These are phyloP conservation scores for Aspergillus sp. DNA, from an alignment of 2,329 filamentous ascomycete genomes.

Conservation along the genomic window DNA sequence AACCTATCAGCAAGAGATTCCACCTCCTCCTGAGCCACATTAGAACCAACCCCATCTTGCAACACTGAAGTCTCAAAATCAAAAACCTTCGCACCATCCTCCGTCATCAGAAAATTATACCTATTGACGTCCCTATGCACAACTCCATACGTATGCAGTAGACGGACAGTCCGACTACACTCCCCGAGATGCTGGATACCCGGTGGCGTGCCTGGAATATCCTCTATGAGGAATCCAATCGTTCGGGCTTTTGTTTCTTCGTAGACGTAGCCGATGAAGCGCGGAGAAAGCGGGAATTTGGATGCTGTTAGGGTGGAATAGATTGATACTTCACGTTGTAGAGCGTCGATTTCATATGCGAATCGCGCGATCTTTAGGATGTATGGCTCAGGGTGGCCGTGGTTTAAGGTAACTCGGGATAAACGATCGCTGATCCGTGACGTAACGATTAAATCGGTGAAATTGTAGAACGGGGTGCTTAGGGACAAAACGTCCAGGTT, in stretches of 20 bases:
- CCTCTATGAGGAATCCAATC: slow-evolving; percentile 12
- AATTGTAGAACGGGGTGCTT: neutral
- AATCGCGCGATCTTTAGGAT: slow-evolving; percentile 11
- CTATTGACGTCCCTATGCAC: slow-evolving; percentile 9
- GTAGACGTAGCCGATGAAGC: slow-evolving; percentile 8
- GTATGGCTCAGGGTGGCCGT: neutral
- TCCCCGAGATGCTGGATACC: slow-evolving; percentile 6
- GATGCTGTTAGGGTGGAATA: slow-evolving; percentile 4
- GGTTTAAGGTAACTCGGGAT: neutral
- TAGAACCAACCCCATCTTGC: neutral
- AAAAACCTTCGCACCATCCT: slow-evolving; percentile 3
- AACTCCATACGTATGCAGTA: slow-evolving; percentile 8
- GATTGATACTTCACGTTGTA: slow-evolving; percentile 7
- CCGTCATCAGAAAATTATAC: slow-evolving; percentile 11
- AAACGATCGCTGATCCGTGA: slow-evolving; percentile 9
- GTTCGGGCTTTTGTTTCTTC: slow-evolving; percentile 8
- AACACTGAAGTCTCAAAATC: slow-evolving; percentile 8
- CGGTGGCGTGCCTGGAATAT: neutral
- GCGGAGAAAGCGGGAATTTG: slow-evolving; percentile 7
- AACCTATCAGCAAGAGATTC: neutral
- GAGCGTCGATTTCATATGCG: slow-evolving; percentile 2
- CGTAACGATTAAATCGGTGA: neutral
- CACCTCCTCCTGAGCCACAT: slow-evolving; percentile 6
- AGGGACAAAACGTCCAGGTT: neutral
- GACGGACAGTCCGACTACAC: slow-evolving; percentile 3